Evolutionary conservation across 345 rosid species (phyloP).

Genomic region (Hypericum perforatum): DNA sequence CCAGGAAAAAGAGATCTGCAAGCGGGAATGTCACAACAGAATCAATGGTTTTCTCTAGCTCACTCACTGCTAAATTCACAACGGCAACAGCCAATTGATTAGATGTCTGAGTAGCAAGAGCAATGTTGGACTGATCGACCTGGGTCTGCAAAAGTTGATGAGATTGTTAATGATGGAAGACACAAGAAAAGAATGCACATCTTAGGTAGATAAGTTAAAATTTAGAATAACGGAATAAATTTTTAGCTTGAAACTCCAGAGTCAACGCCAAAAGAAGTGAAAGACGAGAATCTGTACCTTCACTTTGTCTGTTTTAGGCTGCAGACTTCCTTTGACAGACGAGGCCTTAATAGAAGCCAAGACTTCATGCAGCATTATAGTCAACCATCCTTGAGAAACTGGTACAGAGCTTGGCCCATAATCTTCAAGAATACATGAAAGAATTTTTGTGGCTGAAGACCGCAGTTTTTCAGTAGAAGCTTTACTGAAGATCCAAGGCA

Average conservation of each 20-base stretch:
- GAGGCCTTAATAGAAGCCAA: constrained; percentile 42
- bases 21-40: constrained; percentile 50
- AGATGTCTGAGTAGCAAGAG: constrained; percentile 52
- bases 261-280: not conserved
- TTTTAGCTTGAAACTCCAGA: constrained; percentile 10
- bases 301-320: constrained; percentile 47
- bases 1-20: constrained; percentile 76
- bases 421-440: constrained; percentile 71
- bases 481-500: constrained; percentile 71
- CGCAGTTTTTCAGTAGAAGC: constrained; percentile 44
- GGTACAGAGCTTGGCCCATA: constrained; percentile 66
- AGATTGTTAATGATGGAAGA: constrained; percentile 9
- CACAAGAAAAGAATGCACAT: constrained; percentile 8
- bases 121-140: constrained; percentile 63
- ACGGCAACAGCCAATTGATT: constrained; percentile 73
- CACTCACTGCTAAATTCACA: constrained; percentile 65
- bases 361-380: constrained; percentile 57
- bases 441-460: constrained; percentile 67
- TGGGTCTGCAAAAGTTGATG: constrained; percentile 44
- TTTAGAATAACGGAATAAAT: not conserved
- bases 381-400: constrained; percentile 94
- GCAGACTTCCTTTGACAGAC: constrained; percentile 44
- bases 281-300: constrained; percentile 39
- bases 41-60: constrained; percentile 33
- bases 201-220: constrained; percentile 1